phyloP scores from a whole-genome alignment of 1,139 yeast species.

The Debaryomycetaceae sp. region DNA sequence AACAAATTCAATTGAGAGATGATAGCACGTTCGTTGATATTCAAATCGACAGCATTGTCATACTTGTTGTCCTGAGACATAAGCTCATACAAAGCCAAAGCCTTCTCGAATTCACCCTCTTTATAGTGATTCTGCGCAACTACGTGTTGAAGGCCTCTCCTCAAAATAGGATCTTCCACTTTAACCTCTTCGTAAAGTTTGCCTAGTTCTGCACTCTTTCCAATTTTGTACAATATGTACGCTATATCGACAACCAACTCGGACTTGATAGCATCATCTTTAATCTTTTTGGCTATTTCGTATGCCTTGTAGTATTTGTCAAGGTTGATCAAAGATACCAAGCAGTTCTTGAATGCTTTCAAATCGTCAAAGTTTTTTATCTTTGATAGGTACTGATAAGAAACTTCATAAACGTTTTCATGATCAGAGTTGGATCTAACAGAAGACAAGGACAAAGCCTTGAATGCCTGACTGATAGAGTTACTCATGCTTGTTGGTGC shows the following conservation, averaged over 20 bases:
- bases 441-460: slow-evolving; percentile 31
- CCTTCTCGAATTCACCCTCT: slow-evolving; percentile 53
- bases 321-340: slow-evolving; percentile 68
- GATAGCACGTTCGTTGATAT: slow-evolving; percentile 68
- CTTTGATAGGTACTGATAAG: slow-evolving; percentile 41
- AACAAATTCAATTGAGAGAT: slow-evolving; percentile 47
- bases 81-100: slow-evolving; percentile 53
- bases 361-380: slow-evolving; percentile 43
- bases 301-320: slow-evolving; percentile 64
- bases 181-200: slow-evolving; percentile 31
- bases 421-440: slow-evolving; percentile 29
- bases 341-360: slow-evolving; percentile 55
- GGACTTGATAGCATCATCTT: slow-evolving; percentile 27
- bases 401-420: slow-evolving; percentile 37
- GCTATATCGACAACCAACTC: slow-evolving; percentile 55
- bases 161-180: slow-evolving; percentile 11
- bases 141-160: slow-evolving; percentile 65
- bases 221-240: slow-evolving; percentile 69
- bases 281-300: slow-evolving; percentile 42
- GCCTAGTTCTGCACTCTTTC: slow-evolving; percentile 40
- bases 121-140: slow-evolving; percentile 79
- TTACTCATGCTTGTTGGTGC: slow-evolving; percentile 26
- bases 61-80: slow-evolving; percentile 41
- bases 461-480: slow-evolving; percentile 44
- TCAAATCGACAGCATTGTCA: slow-evolving; percentile 52